Base-by-base conservation (phyloP, 177 flowering plant species). In the Vitis hybrid region DNA sequence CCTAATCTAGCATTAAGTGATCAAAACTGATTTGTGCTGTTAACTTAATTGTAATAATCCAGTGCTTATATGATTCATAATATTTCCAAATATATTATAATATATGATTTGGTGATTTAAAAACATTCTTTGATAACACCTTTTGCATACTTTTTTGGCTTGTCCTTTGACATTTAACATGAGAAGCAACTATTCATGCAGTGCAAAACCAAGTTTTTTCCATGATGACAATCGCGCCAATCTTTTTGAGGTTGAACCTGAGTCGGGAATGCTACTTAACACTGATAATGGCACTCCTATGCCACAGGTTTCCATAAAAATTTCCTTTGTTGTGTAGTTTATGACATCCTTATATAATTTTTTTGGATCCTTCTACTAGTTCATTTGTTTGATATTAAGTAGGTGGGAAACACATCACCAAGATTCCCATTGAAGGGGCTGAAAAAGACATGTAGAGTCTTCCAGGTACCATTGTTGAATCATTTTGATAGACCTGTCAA, bases 201-300 rank as follows among this genome's bases (percentile, higher is more conserved):
- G 99, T 77, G 87, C 91, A 62, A 95, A 95, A 72, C 99, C 98
- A 48, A 76, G 93, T 45, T 95, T 95, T 76, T 95, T 95, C 80
- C 93, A 86, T 81, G 99, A 93, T 51, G 95, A 85, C 15, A 87
- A 84, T 70, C 93, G 93, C 52, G 87, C 92, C 51, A 89, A 79
- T 74, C 85, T 95, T 72, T 95, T 95, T 87, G 94, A 93, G 82
- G 99, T 95, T 66, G 97, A 86, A 51, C 93, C 86, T 22, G 89
- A 91, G 72, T 81, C 97, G 15, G 98, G 94, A 12, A 91, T 90
- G 97, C 87, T 95, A 39, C 77, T 88, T 56, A 93, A 95, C 74
- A 93, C 97, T 29, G 98, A 95, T 68, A 90, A 95, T 76, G 97
- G 97, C 68, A 90, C 88, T 70, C 94, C 94, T 75, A 79, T 91